A percentile compares a stretch with the other conserved stretches of the same genome.
phyloP scores from a whole-genome alignment of 1,139 yeast genomes.

The Hanseniaspora uvarum region DNA sequence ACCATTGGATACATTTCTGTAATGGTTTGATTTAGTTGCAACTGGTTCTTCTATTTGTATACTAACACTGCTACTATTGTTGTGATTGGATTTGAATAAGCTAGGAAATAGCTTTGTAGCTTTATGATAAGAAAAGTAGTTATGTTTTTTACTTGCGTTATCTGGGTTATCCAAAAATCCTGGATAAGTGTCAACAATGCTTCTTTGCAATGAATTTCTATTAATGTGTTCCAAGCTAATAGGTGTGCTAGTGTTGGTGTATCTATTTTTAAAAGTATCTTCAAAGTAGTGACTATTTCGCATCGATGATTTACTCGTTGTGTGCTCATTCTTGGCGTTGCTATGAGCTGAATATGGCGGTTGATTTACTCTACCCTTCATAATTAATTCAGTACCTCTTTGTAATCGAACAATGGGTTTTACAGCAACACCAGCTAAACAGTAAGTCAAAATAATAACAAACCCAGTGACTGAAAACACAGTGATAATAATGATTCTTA shows the following conservation, averaged over 20 bases:
- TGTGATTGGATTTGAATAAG: background rate
- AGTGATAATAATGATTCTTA: conserved; percentile 65
- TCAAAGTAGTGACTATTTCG: background rate
- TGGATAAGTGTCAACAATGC: background rate
- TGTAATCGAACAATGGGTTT: conserved; percentile 72
- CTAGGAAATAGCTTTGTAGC: background rate
- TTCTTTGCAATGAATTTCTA: conserved; percentile 1
- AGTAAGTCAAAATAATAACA: conserved; percentile 64
- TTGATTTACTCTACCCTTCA: conserved; percentile 34
- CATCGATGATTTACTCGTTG: background rate
- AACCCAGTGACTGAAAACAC: conserved; percentile 71
- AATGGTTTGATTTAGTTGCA: background rate
- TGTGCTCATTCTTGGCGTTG: background rate
- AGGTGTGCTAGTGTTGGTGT: background rate
- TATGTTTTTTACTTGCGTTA: background rate
- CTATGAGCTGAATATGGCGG: conserved; percentile 15
- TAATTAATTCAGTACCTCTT: conserved; percentile 64
- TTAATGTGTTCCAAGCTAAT: background rate
- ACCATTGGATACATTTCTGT: background rate
- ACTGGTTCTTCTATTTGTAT: background rate
- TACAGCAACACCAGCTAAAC: conserved; percentile 76
- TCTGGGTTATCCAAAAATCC: background rate
- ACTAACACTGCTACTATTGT: background rate
- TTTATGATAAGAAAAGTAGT: background rate
- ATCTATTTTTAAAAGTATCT: background rate